phyloP scores from a whole-genome alignment of 208 protist species.

The Trypanosomatidae sp. region DNA sequence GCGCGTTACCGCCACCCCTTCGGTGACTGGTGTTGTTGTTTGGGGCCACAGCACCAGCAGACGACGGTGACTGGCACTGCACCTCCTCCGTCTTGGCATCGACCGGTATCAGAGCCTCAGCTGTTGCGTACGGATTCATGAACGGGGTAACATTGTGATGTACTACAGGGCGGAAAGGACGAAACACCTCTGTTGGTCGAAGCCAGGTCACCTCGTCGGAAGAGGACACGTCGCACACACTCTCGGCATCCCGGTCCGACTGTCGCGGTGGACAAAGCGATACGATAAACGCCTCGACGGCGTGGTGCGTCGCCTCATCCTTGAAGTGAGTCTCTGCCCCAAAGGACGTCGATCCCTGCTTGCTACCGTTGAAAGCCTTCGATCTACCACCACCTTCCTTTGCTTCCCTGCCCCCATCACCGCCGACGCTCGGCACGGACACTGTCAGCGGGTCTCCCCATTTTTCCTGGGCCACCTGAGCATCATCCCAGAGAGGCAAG shows the following conservation, averaged over 20 bases:
- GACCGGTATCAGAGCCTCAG: slow-evolving; percentile 28
- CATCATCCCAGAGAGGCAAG: slow-evolving; percentile 79
- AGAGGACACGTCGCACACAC: neutral
- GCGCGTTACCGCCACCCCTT: neutral
- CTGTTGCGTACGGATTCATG: slow-evolving; percentile 66
- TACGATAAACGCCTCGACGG: slow-evolving; percentile 17
- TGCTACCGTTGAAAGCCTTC: slow-evolving; percentile 1
- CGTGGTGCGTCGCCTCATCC: slow-evolving; percentile 6
- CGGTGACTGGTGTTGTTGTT: slow-evolving; percentile 1
- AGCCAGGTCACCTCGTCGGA: slow-evolving; percentile 50
- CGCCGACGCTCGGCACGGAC: neutral
- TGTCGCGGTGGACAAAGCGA: neutral
- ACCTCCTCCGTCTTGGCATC: slow-evolving; percentile 43
- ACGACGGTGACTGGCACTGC: slow-evolving; percentile 13
- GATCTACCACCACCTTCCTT: slow-evolving; percentile 1
- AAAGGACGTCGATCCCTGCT: neutral
- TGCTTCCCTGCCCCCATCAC: slow-evolving; percentile 5
- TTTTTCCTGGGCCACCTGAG: slow-evolving; percentile 70
- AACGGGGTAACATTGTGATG: slow-evolving; percentile 85
- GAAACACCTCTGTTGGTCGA: slow-evolving; percentile 65
- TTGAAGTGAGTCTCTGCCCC: slow-evolving; percentile 16
- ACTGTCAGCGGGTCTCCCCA: slow-evolving; percentile 59
- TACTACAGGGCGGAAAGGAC: slow-evolving; percentile 90
- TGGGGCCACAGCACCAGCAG: neutral
- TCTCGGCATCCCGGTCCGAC: neutral